Conservation (phyloP, 352 stramenopile species). For the Phytophthora boehmeriae region DNA sequence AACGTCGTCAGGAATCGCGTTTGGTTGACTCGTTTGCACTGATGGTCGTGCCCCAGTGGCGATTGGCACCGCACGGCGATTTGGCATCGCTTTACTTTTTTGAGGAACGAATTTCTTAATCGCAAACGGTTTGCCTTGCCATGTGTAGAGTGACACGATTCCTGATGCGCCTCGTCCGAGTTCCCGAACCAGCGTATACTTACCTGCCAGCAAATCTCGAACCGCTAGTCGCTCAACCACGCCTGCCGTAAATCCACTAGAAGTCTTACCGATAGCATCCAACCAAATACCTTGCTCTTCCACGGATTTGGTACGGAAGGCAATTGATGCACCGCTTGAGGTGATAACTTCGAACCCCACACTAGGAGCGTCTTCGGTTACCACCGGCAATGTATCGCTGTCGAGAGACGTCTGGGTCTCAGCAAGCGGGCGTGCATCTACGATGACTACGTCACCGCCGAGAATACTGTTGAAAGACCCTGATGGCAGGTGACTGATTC, state of each 20-base stretch:
- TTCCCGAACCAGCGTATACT: constrained; percentile 74
- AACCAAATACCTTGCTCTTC: constrained; percentile 59
- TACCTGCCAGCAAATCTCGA: constrained; percentile 64
- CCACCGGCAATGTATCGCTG: constrained; percentile 1
- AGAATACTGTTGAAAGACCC: constrained; percentile 37
- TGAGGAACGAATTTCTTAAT: constrained; percentile 75
- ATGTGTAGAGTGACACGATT: constrained; percentile 76
- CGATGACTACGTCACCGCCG: constrained; percentile 41
- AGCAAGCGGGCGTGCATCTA: constrained; percentile 29
- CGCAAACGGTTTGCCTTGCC: constrained; percentile 64
- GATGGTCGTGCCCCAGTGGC: constrained; percentile 19
- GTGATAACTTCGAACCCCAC: constrained; percentile 44
- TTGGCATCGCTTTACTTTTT: constrained; percentile 58
- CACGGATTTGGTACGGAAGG: constrained; percentile 46
- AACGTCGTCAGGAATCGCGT: constrained; percentile 57
- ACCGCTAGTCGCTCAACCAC: constrained; percentile 55
- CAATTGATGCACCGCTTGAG: constrained; percentile 30
- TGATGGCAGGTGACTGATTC: constrained; percentile 34
- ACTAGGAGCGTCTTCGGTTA: neutral
- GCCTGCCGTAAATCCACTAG: constrained; percentile 52
- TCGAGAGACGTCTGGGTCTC: constrained; percentile 9
- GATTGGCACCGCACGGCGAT: constrained; percentile 44
- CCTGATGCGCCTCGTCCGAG: constrained; percentile 73
- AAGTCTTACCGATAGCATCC: constrained; percentile 39
- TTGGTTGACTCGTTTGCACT: constrained; percentile 14